These are phyloP conservation scores for Saccharum spontaneum DNA, from an alignment of 176 grass and related monocot genomes.

Conservation along the genomic window DNA sequence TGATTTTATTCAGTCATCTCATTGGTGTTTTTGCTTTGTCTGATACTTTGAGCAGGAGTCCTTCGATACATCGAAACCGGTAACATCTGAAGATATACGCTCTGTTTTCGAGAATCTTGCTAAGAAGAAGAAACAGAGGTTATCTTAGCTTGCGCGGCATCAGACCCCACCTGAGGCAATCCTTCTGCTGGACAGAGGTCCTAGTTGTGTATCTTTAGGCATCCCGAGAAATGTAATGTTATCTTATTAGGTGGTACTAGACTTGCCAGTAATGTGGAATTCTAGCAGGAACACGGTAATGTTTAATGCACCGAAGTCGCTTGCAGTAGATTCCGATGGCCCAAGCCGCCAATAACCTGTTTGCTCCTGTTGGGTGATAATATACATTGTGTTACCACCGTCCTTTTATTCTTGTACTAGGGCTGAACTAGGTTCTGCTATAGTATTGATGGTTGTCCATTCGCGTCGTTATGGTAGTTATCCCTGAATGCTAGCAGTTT, in stretches of 20 bases:
- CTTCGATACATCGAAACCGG: slow-evolving; percentile 64
- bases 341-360: neutral
- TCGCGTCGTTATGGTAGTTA: neutral
- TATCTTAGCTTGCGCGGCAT: slow-evolving; percentile 21
- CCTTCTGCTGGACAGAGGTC: neutral
- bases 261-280: neutral
- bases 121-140: slow-evolving; percentile 94
- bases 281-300: neutral
- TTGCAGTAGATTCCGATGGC: neutral
- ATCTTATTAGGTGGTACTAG: slow-evolving; percentile 20
- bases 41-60: slow-evolving; percentile 63
- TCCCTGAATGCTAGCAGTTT: neutral
- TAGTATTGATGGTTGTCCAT: no score
- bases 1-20: slow-evolving; percentile 9
- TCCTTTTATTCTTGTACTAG: neutral
- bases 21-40: neutral
- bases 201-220: no score
- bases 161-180: neutral
- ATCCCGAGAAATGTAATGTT: neutral
- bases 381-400: neutral
- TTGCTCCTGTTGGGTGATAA: slow-evolving; percentile 1
- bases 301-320: neutral
- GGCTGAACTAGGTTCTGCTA: no score
- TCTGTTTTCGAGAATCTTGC: slow-evolving; percentile 83
- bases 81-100: slow-evolving; percentile 80